Base-by-base conservation (phyloP, 768 basidiomycete genomes). In the Kwoniella sp. region DNA sequence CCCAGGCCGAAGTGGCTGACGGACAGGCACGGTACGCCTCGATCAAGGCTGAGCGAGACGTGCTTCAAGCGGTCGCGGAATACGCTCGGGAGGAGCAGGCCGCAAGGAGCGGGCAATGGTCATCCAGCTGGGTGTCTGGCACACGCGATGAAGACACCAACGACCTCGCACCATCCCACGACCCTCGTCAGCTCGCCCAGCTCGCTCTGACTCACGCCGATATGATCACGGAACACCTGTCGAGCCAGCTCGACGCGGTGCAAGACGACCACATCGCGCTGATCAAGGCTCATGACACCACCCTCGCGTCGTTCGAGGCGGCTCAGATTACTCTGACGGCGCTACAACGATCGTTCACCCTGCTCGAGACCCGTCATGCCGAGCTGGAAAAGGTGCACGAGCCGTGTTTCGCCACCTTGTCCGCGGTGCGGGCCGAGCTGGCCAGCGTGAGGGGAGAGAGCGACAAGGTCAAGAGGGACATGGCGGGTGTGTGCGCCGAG, bases 261-360 rank as follows among this genome's bases (percentile, higher is more conserved):
- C 17, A 15, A 12, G 12, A 32, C 8, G 44, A 43, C 5, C 46
- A 46, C n/a, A 2, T 28, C 45, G 26, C 29, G n/a, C 27, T 51
- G 10, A n/a, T 28, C 6, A 19, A 38, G 3, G 29, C 56, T 4
- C 41, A 38, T 29, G 32, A 32, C 15, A 28, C 12, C 20, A 56
- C 43, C 17, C 20, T 17, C 4, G 32, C 28, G 10, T 42, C 29
- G 2, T 50, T 52, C 4, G 20, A 33, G 0, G 28, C 56, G 6
- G 25, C 32, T 38, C 41, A 46, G 17, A 6, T 20, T 1, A 26
- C 43, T 27, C 36, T 63, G 2, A 37, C 41, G 1, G 45, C 46
- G 20, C 47, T 62, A 2, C 55, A 56, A 31, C 17, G 32, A 6
- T 55, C 57, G 1, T 46, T 57, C 53, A 60, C 26, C 46, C 42